Evolutionary conservation across 2,329 filamentous ascomycete genomes (phyloP).

Genomic region (Coniochaeta sp.): DNA sequence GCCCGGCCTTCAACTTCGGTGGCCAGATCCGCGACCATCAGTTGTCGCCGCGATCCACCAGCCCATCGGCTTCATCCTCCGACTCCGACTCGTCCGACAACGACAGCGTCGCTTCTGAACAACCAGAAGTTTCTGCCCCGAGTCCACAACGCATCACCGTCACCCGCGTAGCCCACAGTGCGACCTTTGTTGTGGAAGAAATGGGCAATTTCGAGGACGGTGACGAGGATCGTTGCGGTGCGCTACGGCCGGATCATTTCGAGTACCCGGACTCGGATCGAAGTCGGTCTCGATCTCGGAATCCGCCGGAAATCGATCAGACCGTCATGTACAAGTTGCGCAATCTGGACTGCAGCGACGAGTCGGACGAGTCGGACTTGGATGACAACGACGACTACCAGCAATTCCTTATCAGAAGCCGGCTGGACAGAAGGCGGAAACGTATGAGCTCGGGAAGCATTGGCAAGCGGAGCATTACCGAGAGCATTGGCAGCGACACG

Average conservation of each 20-base stretch:
- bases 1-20: conserved; percentile 22
- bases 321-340: conserved; percentile 35
- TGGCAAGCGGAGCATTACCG: conserved; percentile 46
- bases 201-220: conserved; percentile 36
- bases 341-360: conserved; percentile 37
- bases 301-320: conserved; percentile 28
- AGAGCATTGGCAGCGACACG: conserved; percentile 41
- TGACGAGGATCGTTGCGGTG: conserved; percentile 32
- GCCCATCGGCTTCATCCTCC: conserved; percentile 22
- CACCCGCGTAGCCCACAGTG: conserved; percentile 4
- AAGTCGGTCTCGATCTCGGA: conserved; percentile 30
- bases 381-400: conserved; percentile 26
- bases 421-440: conserved; percentile 34
- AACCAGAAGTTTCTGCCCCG: conserved; percentile 8
- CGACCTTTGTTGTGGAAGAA: conserved; percentile 35
- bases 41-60: conserved; percentile 30
- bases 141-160: not conserved
- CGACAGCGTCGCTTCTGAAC: conserved; percentile 13
- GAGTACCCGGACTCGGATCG: conserved; percentile 35
- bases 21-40: conserved; percentile 24
- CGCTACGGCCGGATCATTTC: conserved; percentile 37
- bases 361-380: conserved; percentile 27
- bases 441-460: conserved; percentile 46
- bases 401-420: conserved; percentile 31
- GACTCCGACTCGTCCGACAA: conserved; percentile 15